These are phyloP conservation scores for Talinum fruticosum DNA, from an alignment of 148 eudicot genomes.

Conservation along the genomic window DNA sequence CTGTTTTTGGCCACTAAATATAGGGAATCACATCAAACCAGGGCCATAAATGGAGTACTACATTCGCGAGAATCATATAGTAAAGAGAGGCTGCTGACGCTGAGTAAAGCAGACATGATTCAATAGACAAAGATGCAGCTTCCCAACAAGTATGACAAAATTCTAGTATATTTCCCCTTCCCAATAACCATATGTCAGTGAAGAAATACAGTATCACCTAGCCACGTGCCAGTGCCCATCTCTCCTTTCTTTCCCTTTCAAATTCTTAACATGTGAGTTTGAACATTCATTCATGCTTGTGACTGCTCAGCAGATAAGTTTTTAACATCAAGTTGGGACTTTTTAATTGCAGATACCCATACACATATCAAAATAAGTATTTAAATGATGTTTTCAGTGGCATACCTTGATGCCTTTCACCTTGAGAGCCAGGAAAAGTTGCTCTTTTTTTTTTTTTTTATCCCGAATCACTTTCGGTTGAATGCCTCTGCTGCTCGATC, in stretches of 20 bases:
- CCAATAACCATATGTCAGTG: not conserved
- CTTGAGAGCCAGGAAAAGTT: slow-evolving; percentile 21
- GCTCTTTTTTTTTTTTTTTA: slow-evolving; percentile 10
- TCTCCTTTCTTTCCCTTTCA: not conserved
- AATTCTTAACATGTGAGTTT: slow-evolving; percentile 4
- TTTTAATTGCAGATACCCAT: not conserved
- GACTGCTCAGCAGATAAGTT: not conserved
- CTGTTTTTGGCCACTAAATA: not conserved
- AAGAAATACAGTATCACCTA: not conserved
- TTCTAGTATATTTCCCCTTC: not conserved
- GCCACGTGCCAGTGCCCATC: not conserved
- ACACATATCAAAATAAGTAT: not conserved
- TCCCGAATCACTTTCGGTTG: slow-evolving; percentile 28
- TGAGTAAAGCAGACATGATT: not conserved
- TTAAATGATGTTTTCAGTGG: not conserved
- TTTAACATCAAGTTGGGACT: slow-evolving; percentile 10
- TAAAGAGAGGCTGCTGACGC: not conserved
- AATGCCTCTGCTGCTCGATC: slow-evolving; percentile 54
- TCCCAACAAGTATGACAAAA: not conserved
- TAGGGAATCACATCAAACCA: not conserved
- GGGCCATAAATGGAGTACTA: not conserved
- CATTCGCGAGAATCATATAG: slow-evolving; percentile 9
- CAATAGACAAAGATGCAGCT: slow-evolving; percentile 7
- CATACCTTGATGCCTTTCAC: slow-evolving; percentile 29
- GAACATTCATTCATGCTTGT: not conserved